A percentile compares a stretch with the other conserved stretches of the same genome.
Evolutionary conservation across 2,329 filamentous ascomycete species (phyloP).

Genomic region (Colletotrichum lentis): DNA sequence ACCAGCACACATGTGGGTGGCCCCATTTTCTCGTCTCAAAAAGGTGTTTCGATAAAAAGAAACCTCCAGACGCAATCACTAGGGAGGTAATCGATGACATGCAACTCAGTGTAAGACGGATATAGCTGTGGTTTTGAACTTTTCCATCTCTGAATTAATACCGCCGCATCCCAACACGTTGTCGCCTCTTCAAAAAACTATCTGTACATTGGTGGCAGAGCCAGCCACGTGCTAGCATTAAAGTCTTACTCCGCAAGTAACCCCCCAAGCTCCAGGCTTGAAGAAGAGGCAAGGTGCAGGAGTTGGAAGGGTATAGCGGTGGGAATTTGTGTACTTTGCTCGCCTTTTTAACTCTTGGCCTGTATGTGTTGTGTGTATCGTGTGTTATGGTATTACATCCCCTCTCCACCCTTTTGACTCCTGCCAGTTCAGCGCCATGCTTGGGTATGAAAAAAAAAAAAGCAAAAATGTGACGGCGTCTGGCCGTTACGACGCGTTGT

Average conservation of each 20-base stretch:
- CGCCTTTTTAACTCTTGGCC: conserved; percentile 1
- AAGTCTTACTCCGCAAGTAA: conserved; percentile 2
- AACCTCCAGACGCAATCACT: background rate
- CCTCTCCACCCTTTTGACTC: conserved; percentile 11
- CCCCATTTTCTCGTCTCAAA: background rate
- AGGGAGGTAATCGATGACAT: background rate
- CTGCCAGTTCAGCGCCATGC: conserved; percentile 22
- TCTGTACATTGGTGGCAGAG: conserved; percentile 18
- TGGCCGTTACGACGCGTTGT: conserved; percentile 37
- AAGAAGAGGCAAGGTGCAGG: conserved; percentile 26
- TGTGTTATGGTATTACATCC: conserved; percentile 30
- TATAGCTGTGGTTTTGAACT: background rate
- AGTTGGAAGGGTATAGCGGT: conserved; percentile 15
- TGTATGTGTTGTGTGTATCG: conserved; percentile 9
- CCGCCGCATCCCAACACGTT: background rate
- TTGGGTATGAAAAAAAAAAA: conserved; percentile 36
- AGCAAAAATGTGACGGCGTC: conserved; percentile 25
- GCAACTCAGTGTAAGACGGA: background rate
- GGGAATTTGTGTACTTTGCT: conserved; percentile 9
- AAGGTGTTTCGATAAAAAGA: conserved; percentile 2
- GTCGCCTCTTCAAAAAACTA: background rate
- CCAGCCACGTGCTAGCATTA: background rate
- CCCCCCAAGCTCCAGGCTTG: conserved; percentile 39
- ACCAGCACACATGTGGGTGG: no score
- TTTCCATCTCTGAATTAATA: conserved; percentile 15